Conservation (phyloP, 345 rosid genomes). For the Ceriops decandra region DNA sequence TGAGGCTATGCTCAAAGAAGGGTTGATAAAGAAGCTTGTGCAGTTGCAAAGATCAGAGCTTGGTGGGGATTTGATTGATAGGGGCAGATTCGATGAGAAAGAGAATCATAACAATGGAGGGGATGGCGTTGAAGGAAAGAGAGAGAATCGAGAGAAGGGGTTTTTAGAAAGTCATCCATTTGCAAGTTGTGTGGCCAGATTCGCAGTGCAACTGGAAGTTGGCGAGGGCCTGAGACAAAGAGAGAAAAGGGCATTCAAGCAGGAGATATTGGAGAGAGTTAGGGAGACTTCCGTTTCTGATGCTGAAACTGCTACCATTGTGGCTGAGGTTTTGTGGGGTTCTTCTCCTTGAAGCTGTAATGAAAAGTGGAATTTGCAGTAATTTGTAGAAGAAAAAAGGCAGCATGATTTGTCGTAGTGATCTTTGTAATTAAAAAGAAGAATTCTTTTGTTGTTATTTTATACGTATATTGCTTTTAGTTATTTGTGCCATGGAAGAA, state of each 20-base stretch:
- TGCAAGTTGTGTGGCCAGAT: slow-evolving; percentile 66
- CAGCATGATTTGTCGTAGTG: neutral
- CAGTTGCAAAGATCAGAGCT: slow-evolving; percentile 58
- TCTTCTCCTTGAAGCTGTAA: slow-evolving; percentile 49
- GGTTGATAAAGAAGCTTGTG: slow-evolving; percentile 42
- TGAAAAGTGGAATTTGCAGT: neutral
- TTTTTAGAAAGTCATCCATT: slow-evolving; percentile 52
- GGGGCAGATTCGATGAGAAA: slow-evolving; percentile 26
- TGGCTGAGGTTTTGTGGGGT: slow-evolving; percentile 78
- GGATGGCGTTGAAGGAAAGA: slow-evolving; percentile 7
- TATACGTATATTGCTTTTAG: too few relatives aligned
- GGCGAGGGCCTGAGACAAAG: slow-evolving; percentile 74
- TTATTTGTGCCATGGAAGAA: too few relatives aligned
- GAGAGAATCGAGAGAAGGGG: slow-evolving; percentile 20
- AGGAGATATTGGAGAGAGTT: slow-evolving; percentile 42
- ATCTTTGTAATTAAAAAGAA: too few relatives aligned
- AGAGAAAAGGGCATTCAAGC: slow-evolving; percentile 64
- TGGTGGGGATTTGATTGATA: slow-evolving; percentile 61
- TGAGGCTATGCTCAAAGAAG: slow-evolving; percentile 49
- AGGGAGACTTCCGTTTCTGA: slow-evolving; percentile 44
- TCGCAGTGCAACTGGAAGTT: slow-evolving; percentile 68
- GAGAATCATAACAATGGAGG: neutral
- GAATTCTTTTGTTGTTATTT: too few relatives aligned
- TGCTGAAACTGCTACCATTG: slow-evolving; percentile 64
- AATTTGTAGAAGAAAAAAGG: neutral